Percentiles rank a stretch among this genome's conserved stretches.
Conservation (phyloP, 805 yeast genomes). For the Nakazawaea populi region DNA sequence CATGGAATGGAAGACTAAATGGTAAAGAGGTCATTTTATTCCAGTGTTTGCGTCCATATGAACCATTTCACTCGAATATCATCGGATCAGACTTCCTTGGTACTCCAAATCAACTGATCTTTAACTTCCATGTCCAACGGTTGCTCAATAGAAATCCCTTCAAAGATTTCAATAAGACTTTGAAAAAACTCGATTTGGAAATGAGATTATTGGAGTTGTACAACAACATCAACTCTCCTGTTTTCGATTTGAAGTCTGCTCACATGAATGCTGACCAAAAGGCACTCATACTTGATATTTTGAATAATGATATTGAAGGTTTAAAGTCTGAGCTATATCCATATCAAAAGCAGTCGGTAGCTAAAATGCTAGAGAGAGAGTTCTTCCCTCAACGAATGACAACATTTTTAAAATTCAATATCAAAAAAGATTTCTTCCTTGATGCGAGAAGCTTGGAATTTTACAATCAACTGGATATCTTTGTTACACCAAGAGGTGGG, state of each 20-base stretch:
- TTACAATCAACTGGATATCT: slow-evolving; percentile 32
- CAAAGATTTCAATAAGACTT: background rate
- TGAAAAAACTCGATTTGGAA: slow-evolving; percentile 13
- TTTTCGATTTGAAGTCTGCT: slow-evolving; percentile 13
- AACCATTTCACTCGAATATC: slow-evolving; percentile 12
- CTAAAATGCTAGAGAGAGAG: slow-evolving; percentile 55
- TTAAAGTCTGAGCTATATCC: slow-evolving; percentile 45
- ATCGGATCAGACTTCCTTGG: slow-evolving; percentile 12
- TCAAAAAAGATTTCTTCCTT: slow-evolving; percentile 23
- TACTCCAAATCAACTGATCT: slow-evolving; percentile 3
- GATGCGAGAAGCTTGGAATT: slow-evolving; percentile 29
- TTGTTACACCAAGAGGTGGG: slow-evolving; percentile 51
- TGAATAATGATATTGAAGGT: slow-evolving; percentile 34
- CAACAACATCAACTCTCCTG: slow-evolving; percentile 27
- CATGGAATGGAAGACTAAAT: slow-evolving; percentile 28
- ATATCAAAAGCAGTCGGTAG: slow-evolving; percentile 56
- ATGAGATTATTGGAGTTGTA: slow-evolving; percentile 28
- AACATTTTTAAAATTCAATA: background rate
- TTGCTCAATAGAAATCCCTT: slow-evolving; percentile 22
- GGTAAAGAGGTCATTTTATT: slow-evolving; percentile 13
- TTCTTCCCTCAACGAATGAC: slow-evolving; percentile 18
- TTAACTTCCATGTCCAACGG: slow-evolving; percentile 29
- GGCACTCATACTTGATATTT: slow-evolving; percentile 17
- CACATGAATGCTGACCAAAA: slow-evolving; percentile 15
- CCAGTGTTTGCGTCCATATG: slow-evolving; percentile 13